Base-by-base conservation (phyloP, 2,329 filamentous ascomycete genomes). In the Dendryphion nanum region DNA sequence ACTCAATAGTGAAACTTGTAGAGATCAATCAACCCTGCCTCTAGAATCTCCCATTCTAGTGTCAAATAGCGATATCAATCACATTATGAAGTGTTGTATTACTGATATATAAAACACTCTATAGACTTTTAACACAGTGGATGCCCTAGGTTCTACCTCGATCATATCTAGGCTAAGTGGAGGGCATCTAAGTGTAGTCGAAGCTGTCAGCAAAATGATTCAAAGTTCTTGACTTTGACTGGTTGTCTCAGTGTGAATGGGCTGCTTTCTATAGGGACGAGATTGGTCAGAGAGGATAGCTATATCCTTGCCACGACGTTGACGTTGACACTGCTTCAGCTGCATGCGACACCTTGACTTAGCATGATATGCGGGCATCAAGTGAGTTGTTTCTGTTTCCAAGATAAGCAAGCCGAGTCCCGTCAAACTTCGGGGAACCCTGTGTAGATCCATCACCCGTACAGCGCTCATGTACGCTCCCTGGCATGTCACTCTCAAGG, bases 381-480 rank as follows among this genome's bases (percentile, higher is more conserved):
- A n/a, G n/a, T n/a, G n/a, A n/a, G n/a, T n/a, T n/a, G n/a, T n/a
- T n/a, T n/a, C n/a, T n/a, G n/a, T n/a, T n/a, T n/a, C n/a, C n/a
- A n/a, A n/a, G n/a, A n/a, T n/a, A n/a, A n/a, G n/a, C n/a, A n/a
- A n/a, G n/a, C n/a, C n/a, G n/a, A n/a, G n/a, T n/a, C n/a, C n/a
- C n/a, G n/a, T n/a, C n/a, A n/a, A n/a, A n/a, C n/a, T n/a, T n/a
- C n/a, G n/a, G n/a, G n/a, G n/a, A 34, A 8, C 33, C 24, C 16
- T 39, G 35, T 33, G 28, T 24, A 45, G n/a, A 41, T 45, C 37
- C 18, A 14, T 18, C 30, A 36, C 15, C 35, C 38, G 14, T 33
- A 44, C 30, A 21, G 37, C 17, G 34, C 19, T 14, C 41, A 34
- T 24, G 33, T 34, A 17, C 37, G 17, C 31, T 28, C 32, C 18